Evolutionary conservation across 768 basidiomycete genomes (phyloP).

Genomic region (Mycena alexandri): DNA sequence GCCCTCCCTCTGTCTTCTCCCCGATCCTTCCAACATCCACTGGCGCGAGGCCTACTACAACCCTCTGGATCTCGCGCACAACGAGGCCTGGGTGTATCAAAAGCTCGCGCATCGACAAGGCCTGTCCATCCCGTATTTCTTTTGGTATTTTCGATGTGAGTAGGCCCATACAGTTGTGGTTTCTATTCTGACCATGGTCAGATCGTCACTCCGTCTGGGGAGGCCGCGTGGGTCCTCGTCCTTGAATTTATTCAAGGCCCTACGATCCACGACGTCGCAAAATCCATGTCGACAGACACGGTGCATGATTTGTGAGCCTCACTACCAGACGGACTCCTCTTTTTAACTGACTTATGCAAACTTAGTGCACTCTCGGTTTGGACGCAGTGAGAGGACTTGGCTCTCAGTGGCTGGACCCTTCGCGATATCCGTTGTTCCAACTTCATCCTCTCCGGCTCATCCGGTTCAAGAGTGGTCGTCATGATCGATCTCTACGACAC

Average conservation of each 20-base stretch:
- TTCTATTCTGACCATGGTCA: constrained; percentile 9
- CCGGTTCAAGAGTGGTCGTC: constrained; percentile 7
- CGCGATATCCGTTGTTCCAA: constrained; percentile 9
- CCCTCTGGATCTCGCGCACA: no score
- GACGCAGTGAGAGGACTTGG: constrained; percentile 16
- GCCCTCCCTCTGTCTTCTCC: no score
- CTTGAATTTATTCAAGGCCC: constrained; percentile 22
- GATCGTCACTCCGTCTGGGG: constrained; percentile 22
- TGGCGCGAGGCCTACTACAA: no score
- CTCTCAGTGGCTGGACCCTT: no score
- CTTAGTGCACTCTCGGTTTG: constrained; percentile 19
- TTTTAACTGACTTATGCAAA: neutral
- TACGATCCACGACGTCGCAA: constrained; percentile 14
- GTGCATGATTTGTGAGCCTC: constrained; percentile 19
- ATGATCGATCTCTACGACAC: constrained; percentile 23
- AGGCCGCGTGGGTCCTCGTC: constrained; percentile 21
- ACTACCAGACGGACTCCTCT: neutral
- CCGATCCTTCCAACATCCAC: no score
- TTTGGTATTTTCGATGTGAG: constrained; percentile 12
- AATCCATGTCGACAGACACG: constrained; percentile 4
- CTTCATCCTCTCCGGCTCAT: constrained; percentile 12
- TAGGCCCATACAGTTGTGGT: neutral
- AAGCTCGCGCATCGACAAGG: constrained; percentile 12
- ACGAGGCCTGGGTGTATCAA: constrained; percentile 22
- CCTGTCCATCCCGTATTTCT: constrained; percentile 17